Percentiles rank a stretch among this genome's conserved stretches.
Conservation (phyloP, 305 asterid species). For the Solanum hybrid region DNA sequence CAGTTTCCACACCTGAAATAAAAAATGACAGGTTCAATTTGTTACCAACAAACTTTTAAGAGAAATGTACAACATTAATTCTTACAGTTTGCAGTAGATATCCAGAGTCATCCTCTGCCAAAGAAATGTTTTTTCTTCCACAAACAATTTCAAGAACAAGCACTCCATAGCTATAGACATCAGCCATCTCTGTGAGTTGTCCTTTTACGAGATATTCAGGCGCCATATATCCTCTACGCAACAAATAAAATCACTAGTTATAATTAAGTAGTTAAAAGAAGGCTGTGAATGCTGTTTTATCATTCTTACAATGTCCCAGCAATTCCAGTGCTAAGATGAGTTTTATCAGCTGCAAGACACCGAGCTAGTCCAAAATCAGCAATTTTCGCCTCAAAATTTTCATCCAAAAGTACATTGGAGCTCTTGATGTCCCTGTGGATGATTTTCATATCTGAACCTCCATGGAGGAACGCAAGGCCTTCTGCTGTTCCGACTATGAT, state of each 20-base stretch:
- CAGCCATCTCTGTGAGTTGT: conserved; percentile 88
- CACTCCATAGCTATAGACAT: conserved; percentile 74
- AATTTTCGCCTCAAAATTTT: neutral
- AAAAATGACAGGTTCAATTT: neutral
- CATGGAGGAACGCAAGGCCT: conserved; percentile 15
- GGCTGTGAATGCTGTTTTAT: neutral
- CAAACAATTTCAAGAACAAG: conserved; percentile 68
- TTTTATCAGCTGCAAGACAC: conserved; percentile 5
- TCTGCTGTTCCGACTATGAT: conserved; percentile 11
- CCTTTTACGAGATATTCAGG: conserved; percentile 89
- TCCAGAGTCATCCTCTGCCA: conserved; percentile 40
- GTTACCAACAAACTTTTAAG: neutral
- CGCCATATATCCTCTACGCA: conserved; percentile 67
- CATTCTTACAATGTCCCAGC: conserved; percentile 16
- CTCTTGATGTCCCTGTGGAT: conserved; percentile 19
- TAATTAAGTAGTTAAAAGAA: neutral
- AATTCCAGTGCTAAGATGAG: conserved; percentile 13
- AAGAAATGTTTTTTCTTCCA: conserved; percentile 62
- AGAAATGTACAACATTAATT: neutral
- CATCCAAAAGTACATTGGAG: conserved; percentile 9
- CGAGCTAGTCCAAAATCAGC: conserved; percentile 19
- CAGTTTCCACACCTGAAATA: conserved; percentile 31
- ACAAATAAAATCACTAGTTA: neutral
- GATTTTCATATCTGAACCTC: neutral
- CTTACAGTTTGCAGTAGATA: conserved; percentile 71